A percentile compares a stretch with the other conserved stretches of the same genome.
These are phyloP conservation scores for Trichosporon asahii DNA, from an alignment of 1,284 basidiomycete genomes.

Conservation along the genomic window DNA sequence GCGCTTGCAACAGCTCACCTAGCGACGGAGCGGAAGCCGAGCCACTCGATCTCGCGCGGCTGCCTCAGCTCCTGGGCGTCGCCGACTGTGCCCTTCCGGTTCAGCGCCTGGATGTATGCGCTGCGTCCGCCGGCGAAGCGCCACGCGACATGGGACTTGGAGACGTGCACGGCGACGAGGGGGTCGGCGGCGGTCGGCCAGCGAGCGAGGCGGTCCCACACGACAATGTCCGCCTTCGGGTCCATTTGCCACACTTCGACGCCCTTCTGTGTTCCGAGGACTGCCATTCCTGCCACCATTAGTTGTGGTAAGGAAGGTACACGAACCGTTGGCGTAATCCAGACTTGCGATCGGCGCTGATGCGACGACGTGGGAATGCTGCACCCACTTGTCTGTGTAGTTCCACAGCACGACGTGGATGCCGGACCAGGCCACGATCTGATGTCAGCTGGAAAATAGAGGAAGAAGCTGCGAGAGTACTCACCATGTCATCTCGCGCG, in stretches of 20 bases:
- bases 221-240: constrained; percentile 34
- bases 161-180: constrained; percentile 22
- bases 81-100: constrained; percentile 27
- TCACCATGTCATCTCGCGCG: constrained; percentile 30
- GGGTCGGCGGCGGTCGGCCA: not conserved
- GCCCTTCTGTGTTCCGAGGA: constrained; percentile 35
- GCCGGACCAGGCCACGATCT: constrained; percentile 48
- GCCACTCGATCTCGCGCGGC: constrained; percentile 43
- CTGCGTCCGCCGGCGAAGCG: constrained; percentile 24
- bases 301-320: not conserved
- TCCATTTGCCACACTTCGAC: constrained; percentile 44
- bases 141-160: constrained; percentile 38
- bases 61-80: constrained; percentile 43
- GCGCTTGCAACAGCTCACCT: too few species aligned
- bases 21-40: constrained; percentile 39
- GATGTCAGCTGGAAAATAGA: not conserved
- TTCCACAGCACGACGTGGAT: constrained; percentile 44
- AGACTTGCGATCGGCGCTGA: constrained; percentile 31
- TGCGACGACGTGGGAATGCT: constrained; percentile 40
- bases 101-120: constrained; percentile 31
- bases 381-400: constrained; percentile 28
- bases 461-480: not conserved
- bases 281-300: constrained; percentile 29
- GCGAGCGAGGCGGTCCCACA: constrained; percentile 36
- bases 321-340: constrained; percentile 37